phyloP scores from a whole-genome alignment of 106 monocot genomes.

The Dactylorhiza incarnata region DNA sequence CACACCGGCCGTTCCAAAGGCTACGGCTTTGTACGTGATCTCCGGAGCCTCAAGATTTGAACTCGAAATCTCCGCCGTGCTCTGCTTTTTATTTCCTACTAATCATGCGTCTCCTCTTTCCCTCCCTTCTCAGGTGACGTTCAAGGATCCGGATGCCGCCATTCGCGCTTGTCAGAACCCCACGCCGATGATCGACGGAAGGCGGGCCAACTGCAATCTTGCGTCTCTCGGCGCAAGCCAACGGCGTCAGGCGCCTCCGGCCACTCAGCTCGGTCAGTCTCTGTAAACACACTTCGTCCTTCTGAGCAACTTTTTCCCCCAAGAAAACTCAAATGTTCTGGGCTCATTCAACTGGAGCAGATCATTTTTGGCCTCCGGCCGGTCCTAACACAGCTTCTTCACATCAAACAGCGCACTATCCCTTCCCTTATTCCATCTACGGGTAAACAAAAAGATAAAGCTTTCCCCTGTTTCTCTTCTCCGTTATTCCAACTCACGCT shows the following conservation, averaged over 20 bases:
- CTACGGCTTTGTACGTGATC: conserved; percentile 34
- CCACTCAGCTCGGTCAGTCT: conserved; percentile 24
- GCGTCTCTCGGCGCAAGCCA: conserved; percentile 45
- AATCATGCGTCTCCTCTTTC: background rate
- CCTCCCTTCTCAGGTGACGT: conserved; percentile 49
- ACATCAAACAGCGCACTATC: conserved; percentile 43
- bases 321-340: background rate
- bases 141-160: conserved; percentile 56
- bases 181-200: conserved; percentile 65
- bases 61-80: background rate
- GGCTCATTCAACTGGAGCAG: conserved; percentile 8
- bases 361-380: conserved; percentile 22
- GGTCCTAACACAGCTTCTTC: conserved; percentile 10
- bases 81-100: background rate
- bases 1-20: conserved; percentile 42
- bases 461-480: background rate
- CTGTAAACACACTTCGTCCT: background rate
- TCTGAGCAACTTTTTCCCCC: background rate
- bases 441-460: conserved; percentile 25
- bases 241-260: conserved; percentile 10
- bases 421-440: conserved; percentile 39
- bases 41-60: background rate
- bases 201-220: conserved; percentile 76
- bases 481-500: background rate
- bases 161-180: conserved; percentile 56